Conservation (phyloP, 768 basidiomycete species). For the Rhodotorula diobovata region DNA sequence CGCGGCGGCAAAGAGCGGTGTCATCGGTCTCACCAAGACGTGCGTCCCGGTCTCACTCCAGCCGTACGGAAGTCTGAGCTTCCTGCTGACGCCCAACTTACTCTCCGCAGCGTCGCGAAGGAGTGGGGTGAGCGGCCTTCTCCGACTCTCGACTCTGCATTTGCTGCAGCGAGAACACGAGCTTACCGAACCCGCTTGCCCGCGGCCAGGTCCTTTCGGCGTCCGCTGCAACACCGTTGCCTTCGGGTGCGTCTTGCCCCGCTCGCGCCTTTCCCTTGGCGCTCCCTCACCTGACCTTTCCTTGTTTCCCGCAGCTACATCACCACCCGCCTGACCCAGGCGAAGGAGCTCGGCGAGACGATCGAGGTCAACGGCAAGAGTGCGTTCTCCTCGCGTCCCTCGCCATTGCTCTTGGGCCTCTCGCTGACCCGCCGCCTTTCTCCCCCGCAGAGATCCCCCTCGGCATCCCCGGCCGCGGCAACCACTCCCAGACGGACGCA, state of each 20-base stretch:
- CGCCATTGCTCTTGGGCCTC: background rate
- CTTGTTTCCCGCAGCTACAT: conserved; percentile 52
- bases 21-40: conserved; percentile 76
- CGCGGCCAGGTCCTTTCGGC: conserved; percentile 55
- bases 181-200: background rate
- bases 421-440: background rate
- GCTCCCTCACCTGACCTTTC: background rate
- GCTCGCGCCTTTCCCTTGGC: too few relatives aligned
- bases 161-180: background rate
- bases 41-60: background rate
- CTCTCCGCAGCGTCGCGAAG: conserved; percentile 56
- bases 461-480: conserved; percentile 62
- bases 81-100: background rate
- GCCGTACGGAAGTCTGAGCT: too few relatives aligned
- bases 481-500: conserved; percentile 45
- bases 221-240: conserved; percentile 78
- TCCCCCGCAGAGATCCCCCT: conserved; percentile 56
- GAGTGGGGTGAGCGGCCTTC: conserved; percentile 59
- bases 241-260: conserved; percentile 44
- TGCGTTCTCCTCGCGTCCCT: background rate
- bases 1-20: conserved; percentile 51
- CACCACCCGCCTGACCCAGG: conserved; percentile 70
- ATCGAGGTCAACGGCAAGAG: conserved; percentile 77
- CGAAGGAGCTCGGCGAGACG: conserved; percentile 69
- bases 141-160: background rate